A percentile compares a stretch with the other conserved stretches of the same genome.
Conservation (phyloP, 164 flowering plant genomes). For the Magnolia sinica region DNA sequence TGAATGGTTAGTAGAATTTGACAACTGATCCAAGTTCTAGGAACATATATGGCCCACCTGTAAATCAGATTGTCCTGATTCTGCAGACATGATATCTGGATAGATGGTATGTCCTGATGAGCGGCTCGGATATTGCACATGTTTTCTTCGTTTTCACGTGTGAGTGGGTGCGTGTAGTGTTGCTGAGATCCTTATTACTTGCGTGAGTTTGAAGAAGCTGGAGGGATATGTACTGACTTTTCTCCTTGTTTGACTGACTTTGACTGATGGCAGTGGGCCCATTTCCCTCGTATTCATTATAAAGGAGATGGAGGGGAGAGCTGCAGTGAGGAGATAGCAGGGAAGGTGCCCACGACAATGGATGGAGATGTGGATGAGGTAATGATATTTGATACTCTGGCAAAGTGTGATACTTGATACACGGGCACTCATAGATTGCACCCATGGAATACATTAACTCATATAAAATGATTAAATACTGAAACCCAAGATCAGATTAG, state of each 20-base stretch:
- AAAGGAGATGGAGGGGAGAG: conserved; percentile 42
- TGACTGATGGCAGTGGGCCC: conserved; percentile 71
- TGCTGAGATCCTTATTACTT: background rate
- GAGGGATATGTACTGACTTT: conserved; percentile 13
- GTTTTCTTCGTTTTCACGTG: background rate
- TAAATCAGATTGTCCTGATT: background rate
- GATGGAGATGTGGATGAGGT: conserved; percentile 32
- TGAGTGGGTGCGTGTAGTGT: background rate
- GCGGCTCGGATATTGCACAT: background rate
- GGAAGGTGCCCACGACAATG: conserved; percentile 10
- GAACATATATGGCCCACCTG: background rate
- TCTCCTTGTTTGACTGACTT: conserved; percentile 15
- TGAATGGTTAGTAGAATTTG: background rate
- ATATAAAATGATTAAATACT: background rate
- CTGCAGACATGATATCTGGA: background rate
- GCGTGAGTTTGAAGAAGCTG: background rate
- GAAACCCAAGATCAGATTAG: background rate
- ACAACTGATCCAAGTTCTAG: background rate
- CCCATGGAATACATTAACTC: background rate
- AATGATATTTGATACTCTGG: background rate
- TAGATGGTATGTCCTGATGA: background rate
- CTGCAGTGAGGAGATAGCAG: conserved; percentile 28
- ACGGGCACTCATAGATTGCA: background rate
- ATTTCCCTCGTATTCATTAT: conserved; percentile 51
- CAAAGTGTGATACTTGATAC: background rate